These are phyloP conservation scores for Macrophomina tecta DNA, from an alignment of 2,329 filamentous ascomycete genomes.

Conservation along the genomic window DNA sequence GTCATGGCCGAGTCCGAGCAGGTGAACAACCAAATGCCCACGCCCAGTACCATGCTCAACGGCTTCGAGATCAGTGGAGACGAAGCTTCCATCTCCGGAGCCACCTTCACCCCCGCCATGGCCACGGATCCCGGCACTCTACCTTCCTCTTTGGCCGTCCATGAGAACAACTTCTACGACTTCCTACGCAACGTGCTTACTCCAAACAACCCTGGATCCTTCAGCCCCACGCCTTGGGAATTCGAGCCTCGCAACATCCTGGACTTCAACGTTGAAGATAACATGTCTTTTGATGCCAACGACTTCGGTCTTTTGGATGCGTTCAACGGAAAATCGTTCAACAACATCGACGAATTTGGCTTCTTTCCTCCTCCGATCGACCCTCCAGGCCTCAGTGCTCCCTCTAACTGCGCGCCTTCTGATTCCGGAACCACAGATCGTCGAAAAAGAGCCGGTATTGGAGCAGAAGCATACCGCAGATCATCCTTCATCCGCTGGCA, in stretches of 20 bases:
- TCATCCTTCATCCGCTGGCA: conserved; percentile 26
- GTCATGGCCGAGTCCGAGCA: conserved; percentile 8
- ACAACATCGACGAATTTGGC: conserved; percentile 29
- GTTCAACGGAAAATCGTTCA: conserved; percentile 53
- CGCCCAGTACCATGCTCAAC: conserved; percentile 22
- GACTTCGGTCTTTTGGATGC: conserved; percentile 53
- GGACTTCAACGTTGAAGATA: conserved; percentile 53
- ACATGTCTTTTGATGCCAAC: conserved; percentile 53
- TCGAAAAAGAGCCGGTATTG: conserved; percentile 14
- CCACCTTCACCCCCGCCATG: conserved; percentile 13
- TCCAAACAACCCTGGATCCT: conserved; percentile 10
- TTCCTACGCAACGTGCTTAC: conserved; percentile 26
- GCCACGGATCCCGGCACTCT: conserved; percentile 4
- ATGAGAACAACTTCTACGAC: conserved; percentile 26
- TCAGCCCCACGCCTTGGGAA: conserved; percentile 26
- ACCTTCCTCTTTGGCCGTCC: conserved; percentile 3
- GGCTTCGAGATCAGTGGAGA: conserved; percentile 27
- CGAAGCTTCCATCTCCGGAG: conserved; percentile 6
- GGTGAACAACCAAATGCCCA: conserved; percentile 25
- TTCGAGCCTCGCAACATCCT: conserved; percentile 50
- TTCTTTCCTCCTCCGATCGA: not conserved
- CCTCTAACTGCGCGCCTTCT: not conserved
- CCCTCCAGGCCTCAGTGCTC: not conserved
- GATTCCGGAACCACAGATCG: not conserved
- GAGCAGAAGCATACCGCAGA: conserved; percentile 21